phyloP scores from a whole-genome alignment of 176 grass and related monocot species.

The Avena eriantha region DNA sequence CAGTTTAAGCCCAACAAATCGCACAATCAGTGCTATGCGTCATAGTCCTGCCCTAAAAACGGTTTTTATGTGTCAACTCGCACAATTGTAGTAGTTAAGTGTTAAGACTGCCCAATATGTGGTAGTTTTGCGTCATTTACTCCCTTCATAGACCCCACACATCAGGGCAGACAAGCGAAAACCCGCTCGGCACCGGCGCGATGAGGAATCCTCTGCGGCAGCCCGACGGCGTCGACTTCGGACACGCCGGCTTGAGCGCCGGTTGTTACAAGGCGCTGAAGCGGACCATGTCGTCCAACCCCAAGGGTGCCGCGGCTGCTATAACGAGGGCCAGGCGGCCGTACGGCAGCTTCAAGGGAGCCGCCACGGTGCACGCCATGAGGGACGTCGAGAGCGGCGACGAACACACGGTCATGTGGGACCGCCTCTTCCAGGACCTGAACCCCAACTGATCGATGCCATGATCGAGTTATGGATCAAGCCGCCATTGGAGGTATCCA shows the following conservation, averaged over 20 bases:
- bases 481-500: neutral
- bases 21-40: too few relatives aligned
- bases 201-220: neutral
- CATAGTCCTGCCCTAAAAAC: too few relatives aligned
- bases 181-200: neutral
- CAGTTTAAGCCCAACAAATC: too few relatives aligned
- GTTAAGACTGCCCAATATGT: too few relatives aligned
- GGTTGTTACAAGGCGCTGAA: constrained; percentile 26
- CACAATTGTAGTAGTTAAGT: too few relatives aligned
- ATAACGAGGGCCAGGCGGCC: neutral
- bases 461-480: neutral
- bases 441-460: constrained; percentile 59
- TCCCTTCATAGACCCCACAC: too few relatives aligned
- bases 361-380: constrained; percentile 49
- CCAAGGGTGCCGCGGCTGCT: constrained; percentile 18
- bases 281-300: constrained; percentile 45
- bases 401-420: constrained; percentile 48
- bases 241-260: neutral
- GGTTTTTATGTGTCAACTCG: too few relatives aligned
- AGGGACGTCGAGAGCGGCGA: constrained; percentile 28
- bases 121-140: too few relatives aligned
- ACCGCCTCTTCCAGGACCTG: constrained; percentile 61
- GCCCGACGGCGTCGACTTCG: neutral
- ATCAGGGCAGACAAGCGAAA: neutral
- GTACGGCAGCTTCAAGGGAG: constrained; percentile 21